Evolutionary conservation across 106 monocot species (phyloP), one percentile per base, ranked within the genome.

Genomic region (Vanilla planifolia): DNA sequence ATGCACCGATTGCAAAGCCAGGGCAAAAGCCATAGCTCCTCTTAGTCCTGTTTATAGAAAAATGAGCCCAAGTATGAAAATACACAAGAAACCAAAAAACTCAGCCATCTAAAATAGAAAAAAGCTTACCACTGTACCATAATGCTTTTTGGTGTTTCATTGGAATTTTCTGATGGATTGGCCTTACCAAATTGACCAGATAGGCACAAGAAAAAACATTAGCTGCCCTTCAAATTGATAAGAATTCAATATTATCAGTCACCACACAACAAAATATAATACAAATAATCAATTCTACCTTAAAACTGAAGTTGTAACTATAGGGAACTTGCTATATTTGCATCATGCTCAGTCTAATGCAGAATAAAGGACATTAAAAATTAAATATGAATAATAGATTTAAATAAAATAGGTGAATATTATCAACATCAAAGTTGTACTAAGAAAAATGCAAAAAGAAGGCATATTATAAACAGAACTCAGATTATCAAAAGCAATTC

Each of bases 11-110:
- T 98, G 91, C 43, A 98, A 61, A 75, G 96, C 96, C 79, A 98
- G 96, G n/a, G 96, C 96, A 85, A 98, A 98, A 48, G 96, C 96
- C 96, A 98, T 98, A 37, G 96, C 96, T 20, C 96, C 96, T 79
- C 96, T 84, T 30, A 98, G 87, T 19, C 96, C 96, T 98, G 73
- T 79, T 68, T 65, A 33, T 33, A 10, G 34, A 48, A 8, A 64
- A 43, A 56, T 20, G 7, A 39, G 22, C 28, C 13, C 56, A 15
- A 35, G 33, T 33, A 16, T 51, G 51, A 16, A 52, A 33, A 19
- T 50, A 69, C 1, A 55, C 16, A 63, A 55, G 41, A 21, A 36
- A 19, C 58, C 45, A 10, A 43, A 23, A 51, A 60, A 8, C 32
- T 43, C 10, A 26, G 44, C 11, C 40, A 46, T 13, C 2, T n/a